Evolutionary conservation across 1,284 basidiomycete genomes (phyloP).

Genomic region (Tilletia walkeri): DNA sequence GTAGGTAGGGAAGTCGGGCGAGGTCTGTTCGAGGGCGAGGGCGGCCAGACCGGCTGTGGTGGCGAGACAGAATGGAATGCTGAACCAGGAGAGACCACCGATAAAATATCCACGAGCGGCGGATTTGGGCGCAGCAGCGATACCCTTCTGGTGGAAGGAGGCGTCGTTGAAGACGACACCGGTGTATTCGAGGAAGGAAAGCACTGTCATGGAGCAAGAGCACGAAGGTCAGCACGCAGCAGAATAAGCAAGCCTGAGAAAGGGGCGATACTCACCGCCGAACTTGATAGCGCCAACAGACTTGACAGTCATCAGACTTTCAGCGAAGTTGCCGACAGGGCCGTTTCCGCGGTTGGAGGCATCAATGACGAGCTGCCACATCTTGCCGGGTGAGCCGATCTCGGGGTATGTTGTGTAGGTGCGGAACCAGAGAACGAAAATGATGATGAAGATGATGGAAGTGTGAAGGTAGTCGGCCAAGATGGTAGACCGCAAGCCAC

Average conservation of each 20-base stretch:
- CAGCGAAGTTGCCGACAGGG: conserved; percentile 36
- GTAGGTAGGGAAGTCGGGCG: conserved; percentile 42
- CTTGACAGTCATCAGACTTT: conserved; percentile 37
- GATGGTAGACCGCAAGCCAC: conserved; percentile 39
- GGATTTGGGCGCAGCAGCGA: conserved; percentile 41
- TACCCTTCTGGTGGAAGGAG: conserved; percentile 43
- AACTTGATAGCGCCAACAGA: conserved; percentile 43
- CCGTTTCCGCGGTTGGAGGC: conserved; percentile 25
- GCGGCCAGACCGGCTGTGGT: conserved; percentile 45
- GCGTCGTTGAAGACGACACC: conserved; percentile 42
- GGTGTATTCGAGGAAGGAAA: conserved; percentile 39
- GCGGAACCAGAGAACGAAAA: conserved; percentile 40
- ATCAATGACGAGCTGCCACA: conserved; percentile 36
- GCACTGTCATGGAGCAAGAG: background rate
- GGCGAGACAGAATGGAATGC: conserved; percentile 42
- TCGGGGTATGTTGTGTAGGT: conserved; percentile 40
- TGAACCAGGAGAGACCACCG: conserved; percentile 46
- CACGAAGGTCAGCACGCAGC: background rate
- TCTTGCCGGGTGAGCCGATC: conserved; percentile 36
- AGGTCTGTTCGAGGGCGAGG: conserved; percentile 42
- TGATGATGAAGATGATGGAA: conserved; percentile 46
- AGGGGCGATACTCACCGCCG: conserved; percentile 25
- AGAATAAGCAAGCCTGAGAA: background rate
- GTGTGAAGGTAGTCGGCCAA: conserved; percentile 49
- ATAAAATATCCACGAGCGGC: conserved; percentile 45